Evolutionary conservation across 1,284 basidiomycete genomes (phyloP), one percentile per base, ranked within the genome.

Genomic region (Anthracocystis panici-leucophaei): DNA sequence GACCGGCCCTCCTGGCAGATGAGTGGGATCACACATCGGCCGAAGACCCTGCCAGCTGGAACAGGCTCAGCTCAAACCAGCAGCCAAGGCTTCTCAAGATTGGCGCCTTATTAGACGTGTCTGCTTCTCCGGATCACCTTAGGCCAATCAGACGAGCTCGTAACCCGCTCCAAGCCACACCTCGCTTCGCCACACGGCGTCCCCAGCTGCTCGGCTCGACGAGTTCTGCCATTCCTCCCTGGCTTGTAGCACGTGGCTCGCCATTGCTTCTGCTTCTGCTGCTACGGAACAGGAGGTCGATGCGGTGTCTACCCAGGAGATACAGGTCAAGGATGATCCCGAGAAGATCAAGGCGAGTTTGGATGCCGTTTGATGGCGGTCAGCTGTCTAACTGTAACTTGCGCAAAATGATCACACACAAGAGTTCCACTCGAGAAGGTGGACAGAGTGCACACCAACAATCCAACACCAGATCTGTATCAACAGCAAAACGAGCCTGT

Each of bases 251-350:
- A 48, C 54, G 54, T 56, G 54, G 54, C 54, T 25, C 21, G 7
- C 41, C 3, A 21, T 42, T 10, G 8, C 20, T n/a, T 9, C n/a
- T 6, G n/a, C 18, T 21, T 6, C n/a, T 12, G 60, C 74, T 7
- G 74, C 78, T 38, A 57, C 67, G 23, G 74, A 80, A 50, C 63
- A 69, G 42, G 72, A 79, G 38, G 63, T 68, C 16, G 78, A 78
- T 45, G 78, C 74, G 6, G 50, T 80, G 8, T 53, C 77, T 45
- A 75, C 77, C 25, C 51, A 67, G 8, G 45, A 70, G 11, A 52
- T 77, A 10, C 3, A 63, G 44, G 65, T 70, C 45, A 78, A 80
- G 38, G 40, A 79, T 7, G 35, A 62, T 10, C 65, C 72, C 0
- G 56, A 44, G 4, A 65, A 66, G 65, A 60, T 78, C 59, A 65